A percentile compares a stretch with the other conserved stretches of the same genome.
Evolutionary conservation across 169 alveolate species (phyloP).

Genomic region (Eimeria necatrix): DNA sequence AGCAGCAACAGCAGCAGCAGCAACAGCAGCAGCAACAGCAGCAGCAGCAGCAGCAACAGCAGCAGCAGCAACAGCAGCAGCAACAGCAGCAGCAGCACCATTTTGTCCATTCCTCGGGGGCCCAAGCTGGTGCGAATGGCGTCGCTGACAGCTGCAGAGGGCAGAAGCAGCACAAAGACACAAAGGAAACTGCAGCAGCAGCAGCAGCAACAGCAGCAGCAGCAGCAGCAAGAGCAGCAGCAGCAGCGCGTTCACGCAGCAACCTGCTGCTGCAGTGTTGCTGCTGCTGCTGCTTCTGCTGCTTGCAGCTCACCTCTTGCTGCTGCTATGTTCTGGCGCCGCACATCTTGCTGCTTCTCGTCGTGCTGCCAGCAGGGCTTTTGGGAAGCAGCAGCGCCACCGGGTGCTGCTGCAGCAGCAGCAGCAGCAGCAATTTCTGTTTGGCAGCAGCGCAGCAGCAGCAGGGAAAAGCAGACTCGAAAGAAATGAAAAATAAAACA

Average conservation of each 20-base stretch:
- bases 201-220: background rate
- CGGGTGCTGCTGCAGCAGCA: background rate
- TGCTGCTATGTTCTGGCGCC: constrained; percentile 81
- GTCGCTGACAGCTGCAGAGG: constrained; percentile 96
- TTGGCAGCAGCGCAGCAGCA: background rate
- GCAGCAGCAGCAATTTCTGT: background rate
- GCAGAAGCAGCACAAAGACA: background rate
- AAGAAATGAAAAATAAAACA: background rate
- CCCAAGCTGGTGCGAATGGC: constrained; percentile 99
- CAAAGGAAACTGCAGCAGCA: background rate
- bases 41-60: no score
- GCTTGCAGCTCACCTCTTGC: constrained; percentile 80
- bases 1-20: no score
- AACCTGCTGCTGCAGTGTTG: background rate
- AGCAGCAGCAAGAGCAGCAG: background rate
- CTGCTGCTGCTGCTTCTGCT: background rate
- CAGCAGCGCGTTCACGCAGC: background rate
- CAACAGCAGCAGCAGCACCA: constrained; percentile 85
- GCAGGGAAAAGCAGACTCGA: background rate
- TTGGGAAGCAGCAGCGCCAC: background rate
- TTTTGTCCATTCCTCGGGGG: constrained; percentile 99
- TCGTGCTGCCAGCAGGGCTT: constrained; percentile 57
- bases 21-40: no score
- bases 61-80: no score
- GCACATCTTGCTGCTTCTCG: constrained; percentile 77